Evolutionary conservation across 495 filamentous ascomycete genomes (phyloP), one percentile per base, ranked within the genome.

Genomic region (Xylaria grammica): DNA sequence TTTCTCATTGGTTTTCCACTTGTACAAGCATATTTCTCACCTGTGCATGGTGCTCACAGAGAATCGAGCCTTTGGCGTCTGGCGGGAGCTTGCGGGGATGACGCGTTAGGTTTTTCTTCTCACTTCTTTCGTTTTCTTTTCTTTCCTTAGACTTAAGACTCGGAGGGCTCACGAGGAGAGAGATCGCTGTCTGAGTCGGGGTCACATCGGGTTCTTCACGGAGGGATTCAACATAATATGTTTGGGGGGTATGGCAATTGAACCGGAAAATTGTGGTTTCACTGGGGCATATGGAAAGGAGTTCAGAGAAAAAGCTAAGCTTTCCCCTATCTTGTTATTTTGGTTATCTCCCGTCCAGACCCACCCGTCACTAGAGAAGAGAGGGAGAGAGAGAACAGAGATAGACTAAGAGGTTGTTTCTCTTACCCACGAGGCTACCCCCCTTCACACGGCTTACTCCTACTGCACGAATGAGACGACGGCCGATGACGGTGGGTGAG

Each of bases 281-380:
- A 55, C 20, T n/a, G 45, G 60, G 50, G 60, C 60, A 63, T 63
- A 20, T 63, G 60, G 38, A 22, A 62, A 55, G 60, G 60, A 63
- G 60, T 63, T 63, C 40, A 38, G 40, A 63, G 27, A 54, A 17
- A n/a, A 49, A 63, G 50, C 38, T 55, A 1, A 46, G 38, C 30
- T 44, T 56, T 36, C 19, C 11, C 22, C 11, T 51, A 15, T 51
- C 46, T 42, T 60, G 24, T 45, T 54, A 29, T 44, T 45, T 52
- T n/a, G 19, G 27, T 50, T 29, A 42, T 26, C 36, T 42, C 19
- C 34, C 32, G 27, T 44, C 26, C 19, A 15, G 26, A n/a, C 17
- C 22, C 26, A 52, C 26, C 38, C 20, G 40, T 54, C 36, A 26
- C 19, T 38, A 32, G 24, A 30, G 19, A 27, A 29, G 9, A 36